Evolutionary conservation across 208 protist genomes (phyloP), one percentile per base, ranked within the genome.

Genomic region (Acanthamoeba lenticulata): DNA sequence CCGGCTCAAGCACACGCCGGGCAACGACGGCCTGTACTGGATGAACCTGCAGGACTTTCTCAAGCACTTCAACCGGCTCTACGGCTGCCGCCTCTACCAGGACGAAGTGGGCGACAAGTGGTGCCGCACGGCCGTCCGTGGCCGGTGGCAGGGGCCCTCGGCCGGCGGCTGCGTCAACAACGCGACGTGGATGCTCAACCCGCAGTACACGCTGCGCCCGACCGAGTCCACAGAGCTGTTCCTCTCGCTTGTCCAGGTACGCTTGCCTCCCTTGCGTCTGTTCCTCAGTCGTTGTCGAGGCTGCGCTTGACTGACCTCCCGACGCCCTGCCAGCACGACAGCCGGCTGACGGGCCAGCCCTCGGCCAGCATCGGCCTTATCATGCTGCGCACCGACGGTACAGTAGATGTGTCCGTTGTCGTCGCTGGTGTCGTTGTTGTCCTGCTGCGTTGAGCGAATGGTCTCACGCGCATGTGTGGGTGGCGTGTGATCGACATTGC

Each of bases 21-120:
- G 29, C 15, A 42, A 95, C n/a, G 65, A 91, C 24, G 93, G 93
- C 32, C 52, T 83, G 47, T 95, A 94, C 45, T 94, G 32, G n/a
- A 95, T 95, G 86, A 62, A 38, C 19, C 93, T 57, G 24, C 55
- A 94, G 52, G 94, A 95, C 40, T 95, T 93, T 47, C 7, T 34
- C 42, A 88, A 55, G 32, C 9, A 92, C 29, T 95, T 91, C 81
- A 95, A 95, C 36, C 69, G 77, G 49, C 34, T 95, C 24, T 95
- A 95, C 47, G 45, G 6, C 24, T 94, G 90, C 74, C 65, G 69
- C 21, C 69, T 81, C 5, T 81, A 81, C 38, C 36, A 81, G n/a
- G 69, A 81, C 38, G 69, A 81, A 11, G 40, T 81, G 6, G 69
- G 69, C 27, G 69, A 38, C 3, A 38, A 81, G 32, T 81, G 69